Evolutionary conservation across 2,329 filamentous ascomycete genomes (phyloP), one percentile per base, ranked within the genome.

Genomic region (Graphilbum fragrans): DNA sequence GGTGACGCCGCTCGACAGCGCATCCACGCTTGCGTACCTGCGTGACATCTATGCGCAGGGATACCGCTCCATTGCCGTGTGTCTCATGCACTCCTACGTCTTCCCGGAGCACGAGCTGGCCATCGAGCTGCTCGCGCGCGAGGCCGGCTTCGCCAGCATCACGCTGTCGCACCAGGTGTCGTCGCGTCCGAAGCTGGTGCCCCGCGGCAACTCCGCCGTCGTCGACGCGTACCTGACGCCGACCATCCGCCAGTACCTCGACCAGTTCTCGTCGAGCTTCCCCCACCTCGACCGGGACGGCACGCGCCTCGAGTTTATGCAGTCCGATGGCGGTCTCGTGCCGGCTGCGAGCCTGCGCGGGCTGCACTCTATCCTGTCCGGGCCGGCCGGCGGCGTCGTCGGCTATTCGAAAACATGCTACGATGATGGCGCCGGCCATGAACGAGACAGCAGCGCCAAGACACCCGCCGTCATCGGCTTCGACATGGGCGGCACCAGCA

Each of bases 401-500:
- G 88, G 88, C 4, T 94, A 94, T 58, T 87, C 88, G 17, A 77
- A 90, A 18, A 95, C 90, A 0, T 92, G 83, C 1, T 95, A 92
- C 57, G 88, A 95, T 49, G 72, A 80, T 0, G 69, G 82, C 39
- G 92, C 86, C 4, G 84, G 79, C 55, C 86, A n/a, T n/a, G n/a
- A n/a, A n/a, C n/a, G n/a, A n/a, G n/a, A n/a, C n/a, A n/a, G n/a
- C n/a, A n/a, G n/a, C n/a, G n/a, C n/a, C n/a, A n/a, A n/a, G n/a
- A n/a, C n/a, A n/a, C n/a, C 76, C 1, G 86, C 87, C 0, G 83
- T 95, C 4, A 94, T 95, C 52, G 88, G 88, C 0, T 95, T 95
- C 53, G 88, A 95, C 51, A 95, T 95, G 88, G 86, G 86, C 31
- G 88, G 88, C 11, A 95, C 88, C 0, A 87, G 81, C 43, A 95